Evolutionary conservation across 1,139 yeast genomes (phyloP).

Genomic region (Taphrina sp.): DNA sequence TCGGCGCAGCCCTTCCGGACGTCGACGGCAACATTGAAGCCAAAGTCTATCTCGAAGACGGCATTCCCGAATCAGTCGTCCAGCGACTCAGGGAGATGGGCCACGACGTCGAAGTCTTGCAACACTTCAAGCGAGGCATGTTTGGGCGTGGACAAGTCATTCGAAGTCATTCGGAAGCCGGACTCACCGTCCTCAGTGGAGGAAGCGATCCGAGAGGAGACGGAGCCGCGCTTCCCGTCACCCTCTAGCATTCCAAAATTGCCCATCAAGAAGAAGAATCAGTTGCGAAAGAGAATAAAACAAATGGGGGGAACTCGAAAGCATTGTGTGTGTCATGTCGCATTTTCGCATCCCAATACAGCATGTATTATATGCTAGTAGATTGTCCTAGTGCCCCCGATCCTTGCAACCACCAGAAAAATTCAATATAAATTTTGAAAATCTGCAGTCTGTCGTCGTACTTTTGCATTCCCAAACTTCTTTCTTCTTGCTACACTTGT

Average conservation of each 20-base stretch:
- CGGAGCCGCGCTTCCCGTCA: constrained; percentile 65
- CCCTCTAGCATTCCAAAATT: not conserved
- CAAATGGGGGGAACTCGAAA: too few species aligned
- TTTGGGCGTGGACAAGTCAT: constrained; percentile 67
- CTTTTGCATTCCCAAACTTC: too few species aligned
- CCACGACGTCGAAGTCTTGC: constrained; percentile 54
- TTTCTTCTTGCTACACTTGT: too few species aligned
- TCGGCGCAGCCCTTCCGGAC: constrained; percentile 52
- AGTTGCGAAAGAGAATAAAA: too few species aligned
- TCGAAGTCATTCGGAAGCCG: constrained; percentile 46
- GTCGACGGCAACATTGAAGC: constrained; percentile 53
- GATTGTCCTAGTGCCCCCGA: too few species aligned
- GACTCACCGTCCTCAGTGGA: constrained; percentile 55
- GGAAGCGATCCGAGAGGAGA: constrained; percentile 82
- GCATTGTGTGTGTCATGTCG: not conserved
- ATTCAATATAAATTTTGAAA: too few species aligned
- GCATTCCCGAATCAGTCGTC: constrained; percentile 51
- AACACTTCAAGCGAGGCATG: constrained; percentile 50
- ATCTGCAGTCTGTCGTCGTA: too few species aligned
- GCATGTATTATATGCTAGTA: too few species aligned
- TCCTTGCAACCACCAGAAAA: too few species aligned
- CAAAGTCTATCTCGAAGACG: constrained; percentile 65
- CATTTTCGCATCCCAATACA: too few species aligned
- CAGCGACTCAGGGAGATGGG: constrained; percentile 55
- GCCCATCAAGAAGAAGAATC: not conserved